Evolutionary conservation across 2,329 filamentous ascomycete species (phyloP), one percentile per base, ranked within the genome.

Genomic region (Biscogniauxia sp.): DNA sequence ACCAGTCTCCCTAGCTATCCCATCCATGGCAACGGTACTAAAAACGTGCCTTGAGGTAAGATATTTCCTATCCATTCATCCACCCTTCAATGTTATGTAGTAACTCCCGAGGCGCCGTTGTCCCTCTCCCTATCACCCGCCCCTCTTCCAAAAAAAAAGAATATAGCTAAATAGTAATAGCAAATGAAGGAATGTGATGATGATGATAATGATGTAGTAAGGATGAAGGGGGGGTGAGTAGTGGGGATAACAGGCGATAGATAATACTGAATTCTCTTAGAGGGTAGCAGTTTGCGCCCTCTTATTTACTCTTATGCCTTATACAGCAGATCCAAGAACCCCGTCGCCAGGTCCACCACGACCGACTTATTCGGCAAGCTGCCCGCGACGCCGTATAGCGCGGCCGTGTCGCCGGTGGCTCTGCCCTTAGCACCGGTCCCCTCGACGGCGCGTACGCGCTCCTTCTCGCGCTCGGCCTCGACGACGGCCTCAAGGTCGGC

Each of bases 331-430:
- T 98, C 93, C 73, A 98, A 81, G 77, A 98, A 99, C 0, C 93
- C 94, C 67, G 84, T 91, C 1, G 93, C 94, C 73, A 99, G 78
- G 70, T 96, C 92, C 66, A 92, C 91, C 32, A 99, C 93, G 37
- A 99, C 89, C 68, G 90, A 92, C 84, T 98, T 98, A 75, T 99
- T 96, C 1, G 95, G 95, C 75, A 99, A 77, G 71, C 91, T 96
- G 5, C 95, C 95, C 0, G 95, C 95, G 60, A 99, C 93, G 58
- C 95, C 95, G 76, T 99, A 99, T 64, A 99, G 78, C 4, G 93
- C 93, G 1, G 92, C 91, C 15, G 92, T 88, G 74, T 97, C 91
- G 1, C 92, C 92, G 68, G 87, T 83, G 23, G 85, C 87, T 74
- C 88, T 86, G 41, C 87, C 88, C 75, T 88, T 84, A 32, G 78